These are phyloP conservation scores for Corniculantispora saksenae DNA, from an alignment of 2,329 filamentous ascomycete species.

Conservation along the genomic window DNA sequence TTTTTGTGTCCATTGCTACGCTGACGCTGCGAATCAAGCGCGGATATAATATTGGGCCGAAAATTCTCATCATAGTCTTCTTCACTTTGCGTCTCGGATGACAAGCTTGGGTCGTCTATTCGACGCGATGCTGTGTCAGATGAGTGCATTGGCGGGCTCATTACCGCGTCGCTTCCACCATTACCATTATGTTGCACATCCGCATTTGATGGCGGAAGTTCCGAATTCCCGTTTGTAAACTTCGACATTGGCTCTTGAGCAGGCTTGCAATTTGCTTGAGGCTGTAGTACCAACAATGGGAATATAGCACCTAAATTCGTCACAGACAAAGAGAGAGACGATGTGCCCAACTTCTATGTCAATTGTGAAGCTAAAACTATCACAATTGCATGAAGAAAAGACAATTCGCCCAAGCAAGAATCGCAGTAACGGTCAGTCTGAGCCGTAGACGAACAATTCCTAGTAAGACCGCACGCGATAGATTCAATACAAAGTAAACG, in stretches of 20 bases:
- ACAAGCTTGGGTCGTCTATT: conserved; percentile 23
- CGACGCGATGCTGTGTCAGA: neutral
- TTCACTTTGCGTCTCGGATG: conserved; percentile 45
- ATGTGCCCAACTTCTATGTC: neutral
- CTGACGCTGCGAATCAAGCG: neutral
- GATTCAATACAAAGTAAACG: neutral
- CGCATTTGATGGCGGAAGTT: neutral
- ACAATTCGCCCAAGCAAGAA: no score
- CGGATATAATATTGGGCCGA: conserved; percentile 28
- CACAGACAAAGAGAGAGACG: neutral
- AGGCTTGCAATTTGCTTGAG: neutral
- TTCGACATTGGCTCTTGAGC: neutral
- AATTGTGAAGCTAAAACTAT: neutral
- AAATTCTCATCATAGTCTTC: conserved; percentile 47
- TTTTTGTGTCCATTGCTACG: neutral
- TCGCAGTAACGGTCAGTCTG: neutral
- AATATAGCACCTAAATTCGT: no score
- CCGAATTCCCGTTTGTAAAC: neutral
- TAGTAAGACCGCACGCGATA: neutral
- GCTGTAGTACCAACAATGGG: no score
- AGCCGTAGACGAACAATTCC: neutral
- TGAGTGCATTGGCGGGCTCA: neutral
- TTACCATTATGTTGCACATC: neutral
- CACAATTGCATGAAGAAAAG: neutral
- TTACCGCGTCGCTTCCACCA: neutral